Evolutionary conservation across 257 asterid genomes (phyloP), one percentile per base, ranked within the genome.

Genomic region (Penstemon newberryi): DNA sequence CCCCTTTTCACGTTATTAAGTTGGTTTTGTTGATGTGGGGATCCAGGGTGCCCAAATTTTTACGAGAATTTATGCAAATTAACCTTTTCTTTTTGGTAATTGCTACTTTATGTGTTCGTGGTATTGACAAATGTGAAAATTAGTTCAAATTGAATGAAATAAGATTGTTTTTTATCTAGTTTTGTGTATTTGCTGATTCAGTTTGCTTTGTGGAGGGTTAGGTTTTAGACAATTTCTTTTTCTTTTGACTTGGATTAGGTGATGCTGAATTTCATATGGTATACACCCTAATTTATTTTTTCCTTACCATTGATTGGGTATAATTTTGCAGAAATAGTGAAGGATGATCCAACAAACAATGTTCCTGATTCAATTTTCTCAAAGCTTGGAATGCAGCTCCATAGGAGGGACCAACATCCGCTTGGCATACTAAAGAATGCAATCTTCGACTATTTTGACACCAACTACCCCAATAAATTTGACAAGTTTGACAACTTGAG

Each of bases 321-420:
- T 66, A 7, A n/a, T 56, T 73, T 18, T 77, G 76, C 91, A 92
- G 98, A 92, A 67, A 87, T 92, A 6, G 95, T 92, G 76, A 84
- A 82, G 87, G 95, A 92, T 83, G 98, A 92, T 66, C 95, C 96
- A 3, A 79, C 96, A 49, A 92, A 92, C 78, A 92, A 92, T 78
- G 90, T 89, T 72, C 98, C 96, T 0, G 92, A 92, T 83, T 71
- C 96, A 7, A 89, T 92, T 75, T 92, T 89, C 73, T 79, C 92
- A 18, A 92, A 92, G 86, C 92, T 92, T 41, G 98, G 96, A 63
- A 73, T 89, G 95, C 98, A 92, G 83, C 96, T 92, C 65, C 98
- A 91, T 40, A 82, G 92, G 85, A 87, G 96, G 80, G 86, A 85
- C 73, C 90, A 86, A 12, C 98, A 91, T 78, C 98, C 98, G 11